phyloP scores from a whole-genome alignment of 1,139 yeast genomes.

The Blastobotrys illinoisensis region DNA sequence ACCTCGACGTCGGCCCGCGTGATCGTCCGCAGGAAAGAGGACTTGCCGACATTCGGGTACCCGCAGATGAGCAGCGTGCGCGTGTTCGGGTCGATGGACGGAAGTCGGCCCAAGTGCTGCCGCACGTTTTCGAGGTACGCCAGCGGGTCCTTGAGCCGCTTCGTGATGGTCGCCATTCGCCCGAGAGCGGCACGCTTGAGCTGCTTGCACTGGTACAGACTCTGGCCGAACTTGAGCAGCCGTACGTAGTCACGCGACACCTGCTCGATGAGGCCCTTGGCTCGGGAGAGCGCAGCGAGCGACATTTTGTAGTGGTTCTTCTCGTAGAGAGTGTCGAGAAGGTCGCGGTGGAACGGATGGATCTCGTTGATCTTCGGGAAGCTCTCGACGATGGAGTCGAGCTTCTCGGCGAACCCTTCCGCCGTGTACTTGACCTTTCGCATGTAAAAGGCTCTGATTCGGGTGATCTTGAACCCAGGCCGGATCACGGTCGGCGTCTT shows the following conservation, averaged over 20 bases:
- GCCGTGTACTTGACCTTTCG: conserved; percentile 93
- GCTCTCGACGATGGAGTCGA: conserved; percentile 74
- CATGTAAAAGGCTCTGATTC: conserved; percentile 98
- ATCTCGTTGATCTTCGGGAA: conserved; percentile 97
- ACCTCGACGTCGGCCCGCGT: conserved; percentile 99
- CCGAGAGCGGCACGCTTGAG: conserved; percentile 97
- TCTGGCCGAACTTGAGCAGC: conserved; percentile 92
- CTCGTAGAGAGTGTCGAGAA: conserved; percentile 95
- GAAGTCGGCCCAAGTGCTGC: conserved; percentile 97
- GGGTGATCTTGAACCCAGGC: conserved; percentile 92
- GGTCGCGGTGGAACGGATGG: conserved; percentile 96
- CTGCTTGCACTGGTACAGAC: conserved; percentile 96
- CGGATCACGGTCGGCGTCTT: conserved; percentile 97
- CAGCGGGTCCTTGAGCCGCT: conserved; percentile 90
- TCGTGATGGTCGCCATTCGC: conserved; percentile 97
- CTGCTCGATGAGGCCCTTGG: conserved; percentile 90
- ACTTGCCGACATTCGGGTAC: conserved; percentile 98
- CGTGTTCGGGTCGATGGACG: conserved; percentile 96
- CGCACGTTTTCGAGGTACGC: conserved; percentile 95
- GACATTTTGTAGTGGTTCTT: conserved; percentile 97
- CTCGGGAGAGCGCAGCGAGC: conserved; percentile 90
- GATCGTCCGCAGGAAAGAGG: conserved; percentile 86
- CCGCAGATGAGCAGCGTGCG: conserved; percentile 97
- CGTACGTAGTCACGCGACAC: conserved; percentile 93
- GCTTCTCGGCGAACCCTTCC: conserved; percentile 92